Evolutionary conservation across 2,329 filamentous ascomycete genomes (phyloP), one percentile per base, ranked within the genome.

Genomic region (Trichoderma koningii): DNA sequence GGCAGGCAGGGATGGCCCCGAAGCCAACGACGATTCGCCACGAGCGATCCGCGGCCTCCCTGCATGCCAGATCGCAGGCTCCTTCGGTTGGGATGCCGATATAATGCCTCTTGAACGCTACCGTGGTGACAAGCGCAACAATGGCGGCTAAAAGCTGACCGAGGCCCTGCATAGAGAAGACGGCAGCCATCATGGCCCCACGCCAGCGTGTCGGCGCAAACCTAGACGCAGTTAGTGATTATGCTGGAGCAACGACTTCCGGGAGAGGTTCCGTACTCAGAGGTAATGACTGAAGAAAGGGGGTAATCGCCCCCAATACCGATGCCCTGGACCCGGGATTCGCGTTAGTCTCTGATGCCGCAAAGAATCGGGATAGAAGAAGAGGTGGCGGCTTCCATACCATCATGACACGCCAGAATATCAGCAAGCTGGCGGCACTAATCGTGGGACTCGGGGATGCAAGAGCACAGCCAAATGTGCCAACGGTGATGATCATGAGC

Each of bases 221-320:
- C 71, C 85, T 87, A 69, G 14, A 4, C 23, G n/a, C 38, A 10
- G 63, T 42, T 47, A 50, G 70, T 74, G 59, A 63, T 63, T 63
- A 63, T 55, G 59, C 59, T 44, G 50, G 41, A 63, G n/a, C n/a
- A 28, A 26, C 52, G 47, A 66, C 72, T 68, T 53, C 42, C 52
- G 28, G 38, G 50, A 56, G 30, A 28, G 44, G 15, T 9, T 19
- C 59, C 62, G 71, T 71, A 81, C 82, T 95, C 91, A 12, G 91
- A 89, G 5, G 90, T 94, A 69, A 93, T 93, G 61, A 95, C 89
- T 0, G 89, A 89, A 52, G 86, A 90, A 7, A 95, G 80, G 2
- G 92, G 92, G 74, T 95, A 95, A 73, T 95, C 91, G 67, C 91
- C 91, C 69, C 91, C 90, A 57, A 93, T 91, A 34, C 89, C 90